A percentile compares a stretch with the other conserved stretches of the same genome.
These are phyloP conservation scores for Bathelium albidoporum DNA, from an alignment of 495 filamentous ascomycete species.

Conservation along the genomic window DNA sequence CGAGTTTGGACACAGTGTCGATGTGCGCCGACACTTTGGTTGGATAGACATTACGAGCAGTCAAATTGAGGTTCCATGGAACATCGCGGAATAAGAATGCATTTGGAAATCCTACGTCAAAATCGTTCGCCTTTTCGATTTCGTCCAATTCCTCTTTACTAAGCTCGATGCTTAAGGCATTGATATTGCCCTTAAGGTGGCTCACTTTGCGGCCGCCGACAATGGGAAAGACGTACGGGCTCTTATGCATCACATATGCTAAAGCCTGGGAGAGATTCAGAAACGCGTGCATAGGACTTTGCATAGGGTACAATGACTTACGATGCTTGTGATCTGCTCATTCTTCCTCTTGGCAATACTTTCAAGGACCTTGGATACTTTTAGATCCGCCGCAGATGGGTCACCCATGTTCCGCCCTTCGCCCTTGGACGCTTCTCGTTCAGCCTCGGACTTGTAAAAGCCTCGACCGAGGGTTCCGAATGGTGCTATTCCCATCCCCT, in stretches of 20 bases:
- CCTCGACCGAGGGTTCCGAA: slow-evolving; percentile 32
- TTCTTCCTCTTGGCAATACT: slow-evolving; percentile 15
- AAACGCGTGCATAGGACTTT: slow-evolving; percentile 38
- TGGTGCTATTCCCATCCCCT: slow-evolving; percentile 30
- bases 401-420: slow-evolving; percentile 26
- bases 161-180: slow-evolving; percentile 47
- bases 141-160: slow-evolving; percentile 49
- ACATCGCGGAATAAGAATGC: neutral
- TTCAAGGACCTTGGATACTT: slow-evolving; percentile 13
- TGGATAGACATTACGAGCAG: neutral
- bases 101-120: slow-evolving; percentile 52
- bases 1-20: neutral
- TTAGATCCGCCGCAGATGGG: neutral
- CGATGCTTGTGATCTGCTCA: slow-evolving; percentile 10
- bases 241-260: slow-evolving; percentile 63
- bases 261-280: slow-evolving; percentile 36
- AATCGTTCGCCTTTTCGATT: slow-evolving; percentile 50
- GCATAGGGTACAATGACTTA: slow-evolving; percentile 1
- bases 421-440: slow-evolving; percentile 22
- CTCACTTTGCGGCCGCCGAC: slow-evolving; percentile 54
- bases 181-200: slow-evolving; percentile 57
- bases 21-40: neutral
- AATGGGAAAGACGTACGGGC: slow-evolving; percentile 64
- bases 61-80: neutral
- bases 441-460: slow-evolving; percentile 25